Evolutionary conservation across 345 rosid genomes (phyloP), one percentile per base, ranked within the genome.

Genomic region (Eucalyptus regnans): DNA sequence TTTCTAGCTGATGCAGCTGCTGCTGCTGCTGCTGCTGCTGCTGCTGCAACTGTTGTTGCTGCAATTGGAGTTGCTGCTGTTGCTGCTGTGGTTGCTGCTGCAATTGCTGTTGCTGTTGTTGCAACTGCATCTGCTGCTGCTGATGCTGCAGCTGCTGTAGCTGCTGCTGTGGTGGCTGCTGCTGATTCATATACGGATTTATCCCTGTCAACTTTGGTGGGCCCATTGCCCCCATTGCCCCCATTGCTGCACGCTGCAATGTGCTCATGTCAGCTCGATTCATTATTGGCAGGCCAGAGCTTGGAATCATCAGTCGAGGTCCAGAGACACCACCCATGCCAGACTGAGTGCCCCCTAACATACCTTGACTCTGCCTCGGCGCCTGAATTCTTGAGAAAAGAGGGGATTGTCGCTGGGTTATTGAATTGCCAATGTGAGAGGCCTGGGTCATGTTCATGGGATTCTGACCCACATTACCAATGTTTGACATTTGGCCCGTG

Each of bases 191-290:
- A 90, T 93, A 96, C 20, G 50, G 86, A 88, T 92, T 94, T 96
- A 95, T 92, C 84, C 96, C 97, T 20, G 94, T 96, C 94, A 93
- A 66, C 90, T 96, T 98, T 62, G 99, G 98, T 16, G 99, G 99
- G 86, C 97, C 99, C 99, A 97, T 96, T 46, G 94, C 92, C 87
- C 97, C 99, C 99, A 97, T 96, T 46, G 94, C 92, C 87, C 96
- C 99, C 87, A 94, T 62, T 86, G 92, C 91, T 52, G 92, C 89
- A 76, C 97, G 94, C 87, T 95, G 99, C 94, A 95, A 86, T 25
- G 86, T 87, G 89, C 66, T 94, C 91, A 94, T 94, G 93, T 91
- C 94, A 62, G 95, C 92, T 86, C 96, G 97, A 91, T 86, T 95
- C 88, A 94, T 87, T 90, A 95, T 91, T 44, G 96, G 89, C 90